These are phyloP conservation scores for Vaccinium macrocarpon DNA, from an alignment of 148 eudicot species.

Conservation along the genomic window DNA sequence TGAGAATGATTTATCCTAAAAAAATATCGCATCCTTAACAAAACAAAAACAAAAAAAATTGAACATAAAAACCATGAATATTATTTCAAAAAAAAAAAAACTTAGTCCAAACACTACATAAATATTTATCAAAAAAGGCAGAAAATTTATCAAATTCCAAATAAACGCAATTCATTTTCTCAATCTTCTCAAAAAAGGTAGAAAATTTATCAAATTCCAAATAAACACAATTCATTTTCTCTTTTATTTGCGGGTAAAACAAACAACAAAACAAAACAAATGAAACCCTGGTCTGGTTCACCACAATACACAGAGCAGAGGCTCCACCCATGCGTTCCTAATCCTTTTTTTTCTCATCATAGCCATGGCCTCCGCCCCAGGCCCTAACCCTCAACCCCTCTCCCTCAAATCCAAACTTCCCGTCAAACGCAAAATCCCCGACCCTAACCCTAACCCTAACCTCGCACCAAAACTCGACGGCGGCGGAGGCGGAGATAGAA, in stretches of 20 bases:
- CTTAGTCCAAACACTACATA: too few species aligned
- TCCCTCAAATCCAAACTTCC: conserved; percentile 34
- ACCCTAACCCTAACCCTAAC: conserved; percentile 18
- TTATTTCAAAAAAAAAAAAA: too few species aligned
- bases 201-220: not conserved
- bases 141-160: not conserved
- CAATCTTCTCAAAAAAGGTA: not conserved
- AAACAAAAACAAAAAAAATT: too few species aligned
- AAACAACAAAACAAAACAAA: not conserved
- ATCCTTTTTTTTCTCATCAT: not conserved
- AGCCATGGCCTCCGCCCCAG: conserved; percentile 25
- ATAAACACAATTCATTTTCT: too few species aligned
- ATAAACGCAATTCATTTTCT: not conserved
- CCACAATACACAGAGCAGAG: not conserved
- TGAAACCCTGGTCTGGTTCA: not conserved
- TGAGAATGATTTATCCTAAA: too few species aligned
- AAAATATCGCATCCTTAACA: too few species aligned
- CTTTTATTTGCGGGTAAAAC: too few species aligned
- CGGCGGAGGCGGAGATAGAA: not conserved
- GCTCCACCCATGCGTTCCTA: not conserved
- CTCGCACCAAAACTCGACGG: conserved; percentile 4
- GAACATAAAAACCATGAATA: too few species aligned
- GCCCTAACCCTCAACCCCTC: not conserved
- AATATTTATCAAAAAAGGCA: not conserved
- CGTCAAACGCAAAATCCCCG: conserved; percentile 47